Base-by-base conservation (phyloP, 2,329 filamentous ascomycete species). In the Knufia fluminis region DNA sequence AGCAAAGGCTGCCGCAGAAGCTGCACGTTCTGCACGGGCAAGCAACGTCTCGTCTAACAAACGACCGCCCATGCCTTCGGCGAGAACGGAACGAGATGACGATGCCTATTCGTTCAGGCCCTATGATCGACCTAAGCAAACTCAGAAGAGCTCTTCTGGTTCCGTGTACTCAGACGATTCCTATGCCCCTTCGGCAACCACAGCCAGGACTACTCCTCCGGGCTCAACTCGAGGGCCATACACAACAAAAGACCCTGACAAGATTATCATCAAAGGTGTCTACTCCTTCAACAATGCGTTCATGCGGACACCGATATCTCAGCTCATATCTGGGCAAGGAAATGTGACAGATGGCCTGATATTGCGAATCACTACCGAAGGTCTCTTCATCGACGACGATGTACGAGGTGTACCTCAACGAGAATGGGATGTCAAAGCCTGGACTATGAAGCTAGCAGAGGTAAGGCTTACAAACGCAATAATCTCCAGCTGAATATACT, bases 401-500 rank as follows among this genome's bases (percentile, higher is more conserved):
- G 79, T 96, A 46, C 82, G 90, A 39, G 82, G 82, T 54, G 87
- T 96, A 14, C 83, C 87, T n/a, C 89, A 97, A 68, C 82, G 92
- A 52, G 92, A 98, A 70, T 98, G 92, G 92, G 92, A 98, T 66
- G 82, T 97, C 63, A 97, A 97, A 68, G 90, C 91, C 22, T 97
- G 92, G 92, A 95, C 89, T 38, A 78, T 98, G 69, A 96, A 94
- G 70, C 73, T 85, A 57, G 81, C 94, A 67, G 92, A 97, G 77
- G 83, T 92, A 72, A 87, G 84, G 80, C 89, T 83, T 62, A 75
- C 12, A 14, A 8, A 2, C 17, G 20, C 36, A 20, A 16, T 17
- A 16, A 6, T 20, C 10, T 10, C 28, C 28, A 12, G 3, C 20
- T 12, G 14, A n/a, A 31, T 17, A 20, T 22, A 10, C 36, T 40